Base-by-base conservation (phyloP, 1,284 basidiomycete genomes). In the Tranzscheliella williamsii region DNA sequence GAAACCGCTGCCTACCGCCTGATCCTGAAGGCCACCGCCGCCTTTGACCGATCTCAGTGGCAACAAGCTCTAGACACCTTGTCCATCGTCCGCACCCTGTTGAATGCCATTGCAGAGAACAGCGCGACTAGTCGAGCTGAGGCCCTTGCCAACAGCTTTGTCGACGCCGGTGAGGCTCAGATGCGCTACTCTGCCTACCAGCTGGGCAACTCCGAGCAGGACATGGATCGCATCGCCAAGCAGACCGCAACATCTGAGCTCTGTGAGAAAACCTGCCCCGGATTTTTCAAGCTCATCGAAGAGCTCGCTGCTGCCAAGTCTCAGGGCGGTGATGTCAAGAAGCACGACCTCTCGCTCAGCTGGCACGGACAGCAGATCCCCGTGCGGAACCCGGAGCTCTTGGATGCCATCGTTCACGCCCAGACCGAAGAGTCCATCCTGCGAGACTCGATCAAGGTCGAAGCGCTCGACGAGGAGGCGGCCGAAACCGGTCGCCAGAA, bases 141-240 rank as follows among this genome's bases (percentile, higher is more conserved):
- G 79, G 94, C 93, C 0, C 83, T 97, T 5, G 89, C 91, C 11
- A 84, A 85, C 24, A 83, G 90, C 40, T 90, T 90, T 72, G 84
- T 87, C 16, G 93, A 97, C 75, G 86, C 88, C 55, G 86, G 92
- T 54, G 87, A 90, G 32, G 91, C 94, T 0, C 87, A 95, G 78
- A 90, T 97, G 54, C 83, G 94, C 39, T 89, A 92, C 79, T 90
- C 88, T 64, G 91, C 92, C 0, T 94, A 97, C 75, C 88, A 92
- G 73, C 83, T 94, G 22, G 69, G 67, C 31, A 55, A 79, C 41
- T 57, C 68, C 16, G 87, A 86, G 70, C 85, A 89, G 5, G 91
- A 93, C 79, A 90, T 93, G 78, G 84, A 82, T 3, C 89, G 92
- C 61, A 87, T 89, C n/a, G 81, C 82, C 5, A 87, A 90, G 55